phyloP scores from a whole-genome alignment of 1,139 yeast species.

The Tardiomyces depauwii region DNA sequence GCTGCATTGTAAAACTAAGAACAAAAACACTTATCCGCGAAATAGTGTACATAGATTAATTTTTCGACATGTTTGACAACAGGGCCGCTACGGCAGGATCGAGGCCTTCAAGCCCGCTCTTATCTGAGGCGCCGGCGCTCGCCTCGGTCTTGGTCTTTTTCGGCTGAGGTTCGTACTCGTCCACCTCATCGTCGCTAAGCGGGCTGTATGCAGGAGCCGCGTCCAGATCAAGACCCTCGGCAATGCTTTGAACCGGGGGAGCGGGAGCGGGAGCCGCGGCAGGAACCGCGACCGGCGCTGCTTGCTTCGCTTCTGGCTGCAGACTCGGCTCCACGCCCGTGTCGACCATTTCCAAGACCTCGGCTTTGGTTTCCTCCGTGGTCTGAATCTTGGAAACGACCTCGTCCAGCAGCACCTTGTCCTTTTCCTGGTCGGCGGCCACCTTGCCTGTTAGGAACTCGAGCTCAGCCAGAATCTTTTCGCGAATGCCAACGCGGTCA shows the following conservation, averaged over 20 bases:
- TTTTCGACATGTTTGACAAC: conserved; percentile 13
- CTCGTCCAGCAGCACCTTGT: conserved; percentile 33
- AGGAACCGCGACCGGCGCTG: no score
- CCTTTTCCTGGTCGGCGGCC: conserved; percentile 35
- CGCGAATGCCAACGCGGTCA: conserved; percentile 24
- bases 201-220: background rate
- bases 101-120: conserved; percentile 15
- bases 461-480: conserved; percentile 33
- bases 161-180: conserved; percentile 1
- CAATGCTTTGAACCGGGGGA: no score
- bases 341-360: conserved; percentile 35
- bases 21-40: no score
- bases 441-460: conserved; percentile 32
- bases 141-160: conserved; percentile 5
- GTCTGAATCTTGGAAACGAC: conserved; percentile 32
- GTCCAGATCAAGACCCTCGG: background rate
- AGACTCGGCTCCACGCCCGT: conserved; percentile 19
- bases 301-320: no score
- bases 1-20: background rate
- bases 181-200: conserved; percentile 6
- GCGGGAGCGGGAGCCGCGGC: no score
- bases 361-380: conserved; percentile 33
- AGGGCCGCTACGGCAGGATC: conserved; percentile 24
- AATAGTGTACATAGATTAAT: conserved; percentile 2
- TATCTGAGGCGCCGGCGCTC: background rate